Conservation (phyloP, 257 asterid genomes). For the Nicotiana noctiflora region DNA sequence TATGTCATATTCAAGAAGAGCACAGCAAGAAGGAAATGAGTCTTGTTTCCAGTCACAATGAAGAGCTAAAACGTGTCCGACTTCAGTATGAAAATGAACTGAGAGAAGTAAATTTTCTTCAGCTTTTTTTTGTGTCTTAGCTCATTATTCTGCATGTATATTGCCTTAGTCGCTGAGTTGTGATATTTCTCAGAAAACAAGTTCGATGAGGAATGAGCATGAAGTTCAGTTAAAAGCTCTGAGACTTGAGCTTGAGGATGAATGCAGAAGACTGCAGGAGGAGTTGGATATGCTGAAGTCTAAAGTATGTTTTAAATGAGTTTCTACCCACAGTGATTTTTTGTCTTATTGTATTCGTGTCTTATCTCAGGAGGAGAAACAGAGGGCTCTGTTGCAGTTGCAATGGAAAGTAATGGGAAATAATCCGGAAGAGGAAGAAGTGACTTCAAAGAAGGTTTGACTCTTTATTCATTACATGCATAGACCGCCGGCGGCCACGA, state of each 20-base stretch:
- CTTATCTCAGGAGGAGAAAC: slow-evolving; percentile 80
- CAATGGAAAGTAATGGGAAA: slow-evolving; percentile 95
- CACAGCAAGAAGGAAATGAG: slow-evolving; percentile 46
- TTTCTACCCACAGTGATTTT: background rate
- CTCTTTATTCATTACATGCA: background rate
- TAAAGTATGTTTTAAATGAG: slow-evolving; percentile 45
- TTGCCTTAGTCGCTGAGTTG: background rate
- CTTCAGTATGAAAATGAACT: slow-evolving; percentile 76
- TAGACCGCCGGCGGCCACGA: no score
- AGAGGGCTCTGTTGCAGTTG: slow-evolving; percentile 77
- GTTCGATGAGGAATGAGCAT: slow-evolving; percentile 66
- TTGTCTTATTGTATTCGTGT: slow-evolving; percentile 17
- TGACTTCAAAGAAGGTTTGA: slow-evolving; percentile 83
- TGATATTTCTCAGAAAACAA: slow-evolving; percentile 47
- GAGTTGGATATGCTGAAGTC: slow-evolving; percentile 76
- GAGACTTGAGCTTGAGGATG: slow-evolving; percentile 83
- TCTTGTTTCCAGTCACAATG: slow-evolving; percentile 58
- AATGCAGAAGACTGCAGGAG: slow-evolving; percentile 70
- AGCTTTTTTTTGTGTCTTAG: background rate
- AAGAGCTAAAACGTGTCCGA: slow-evolving; percentile 55
- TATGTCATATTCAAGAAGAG: slow-evolving; percentile 60
- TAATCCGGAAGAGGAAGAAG: slow-evolving; percentile 88
- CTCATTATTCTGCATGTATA: background rate
- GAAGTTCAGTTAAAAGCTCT: slow-evolving; percentile 80
- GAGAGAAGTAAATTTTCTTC: slow-evolving; percentile 52